Evolutionary conservation across 805 yeast species (phyloP), one percentile per base, ranked within the genome.

Genomic region (Ogataea saltuana): DNA sequence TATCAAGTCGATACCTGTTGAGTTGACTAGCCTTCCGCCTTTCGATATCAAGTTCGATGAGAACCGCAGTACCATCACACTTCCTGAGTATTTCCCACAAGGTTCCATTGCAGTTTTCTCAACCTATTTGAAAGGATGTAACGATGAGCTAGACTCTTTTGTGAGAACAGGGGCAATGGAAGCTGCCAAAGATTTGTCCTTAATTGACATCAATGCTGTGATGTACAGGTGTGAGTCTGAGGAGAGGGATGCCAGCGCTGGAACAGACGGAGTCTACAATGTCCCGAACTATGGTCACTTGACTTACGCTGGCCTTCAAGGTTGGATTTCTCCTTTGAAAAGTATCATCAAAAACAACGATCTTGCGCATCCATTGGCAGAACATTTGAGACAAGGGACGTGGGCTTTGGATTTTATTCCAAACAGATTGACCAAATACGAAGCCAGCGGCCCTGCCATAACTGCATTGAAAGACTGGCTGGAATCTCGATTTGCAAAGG

Each of bases 241-340:
- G 64, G 99, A 91, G 63, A 70, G 88, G 17, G 97, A 90, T 59
- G 76, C 80, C 10, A 79, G 90, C 51, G 74, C 65, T 17, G 95
- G 96, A 5, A 54, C 63, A 7, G 82, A 75, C 33, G 96, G 97
- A 8, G 77, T 77, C 0, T 91, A 93, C 64, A 61, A 66, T 37
- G 72, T 91, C 35, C 97, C 98, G 1, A 70, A 74, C 22, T 69
- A 75, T 61, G 97, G 97, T 0, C 69, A 70, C 12, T 68, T 90
- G 34, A 84, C 81, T 0, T 91, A 88, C 63, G 90, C 96, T 30
- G 99, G 99, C 9, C 68, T 93, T 17, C 95, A 88, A 63, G 98
- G 99, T 1, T 91, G 96, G 96, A 77, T 81, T 34, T 71, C 88
- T 0, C 83, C 81, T 1, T 64, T 91, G 51, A 74, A 78, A 44